A percentile compares a stretch with the other conserved stretches of the same genome.
Conservation (phyloP, 257 asterid genomes). For the Sherardia arvensis region DNA sequence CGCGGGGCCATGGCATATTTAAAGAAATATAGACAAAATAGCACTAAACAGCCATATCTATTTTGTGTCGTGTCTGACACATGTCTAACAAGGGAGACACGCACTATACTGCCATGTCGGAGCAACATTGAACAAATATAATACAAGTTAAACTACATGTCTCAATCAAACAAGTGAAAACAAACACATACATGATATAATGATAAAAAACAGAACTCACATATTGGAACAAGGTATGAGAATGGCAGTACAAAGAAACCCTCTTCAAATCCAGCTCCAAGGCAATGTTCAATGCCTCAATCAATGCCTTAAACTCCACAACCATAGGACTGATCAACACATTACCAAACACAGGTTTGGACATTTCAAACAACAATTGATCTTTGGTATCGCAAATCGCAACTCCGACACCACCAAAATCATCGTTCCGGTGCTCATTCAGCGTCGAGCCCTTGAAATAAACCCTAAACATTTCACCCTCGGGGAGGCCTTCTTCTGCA, state of each 20-base stretch:
- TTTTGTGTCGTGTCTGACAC: no score
- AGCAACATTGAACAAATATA: background rate
- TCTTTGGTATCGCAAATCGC: constrained; percentile 59
- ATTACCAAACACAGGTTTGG: constrained; percentile 37
- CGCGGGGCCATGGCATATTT: no score
- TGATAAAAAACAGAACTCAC: constrained; percentile 31
- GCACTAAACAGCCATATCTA: no score
- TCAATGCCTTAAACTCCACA: constrained; percentile 45
- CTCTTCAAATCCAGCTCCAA: constrained; percentile 46
- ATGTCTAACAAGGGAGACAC: no score
- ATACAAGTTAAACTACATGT: background rate
- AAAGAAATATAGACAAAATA: no score
- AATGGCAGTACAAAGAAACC: constrained; percentile 44
- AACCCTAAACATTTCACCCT: constrained; percentile 50
- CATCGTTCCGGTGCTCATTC: background rate
- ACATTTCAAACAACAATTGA: constrained; percentile 53
- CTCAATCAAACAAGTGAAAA: background rate
- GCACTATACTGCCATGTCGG: no score
- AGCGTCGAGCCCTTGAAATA: constrained; percentile 50
- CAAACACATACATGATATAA: background rate
- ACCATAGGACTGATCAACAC: constrained; percentile 24
- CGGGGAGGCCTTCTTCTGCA: constrained; percentile 57
- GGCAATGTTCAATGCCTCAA: constrained; percentile 64
- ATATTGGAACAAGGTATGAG: constrained; percentile 26
- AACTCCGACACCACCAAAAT: no score